Evolutionary conservation across 108 stramenopile genomes (phyloP), one percentile per base, ranked within the genome.

Genomic region (Cyclotella choctawhatcheeana): DNA sequence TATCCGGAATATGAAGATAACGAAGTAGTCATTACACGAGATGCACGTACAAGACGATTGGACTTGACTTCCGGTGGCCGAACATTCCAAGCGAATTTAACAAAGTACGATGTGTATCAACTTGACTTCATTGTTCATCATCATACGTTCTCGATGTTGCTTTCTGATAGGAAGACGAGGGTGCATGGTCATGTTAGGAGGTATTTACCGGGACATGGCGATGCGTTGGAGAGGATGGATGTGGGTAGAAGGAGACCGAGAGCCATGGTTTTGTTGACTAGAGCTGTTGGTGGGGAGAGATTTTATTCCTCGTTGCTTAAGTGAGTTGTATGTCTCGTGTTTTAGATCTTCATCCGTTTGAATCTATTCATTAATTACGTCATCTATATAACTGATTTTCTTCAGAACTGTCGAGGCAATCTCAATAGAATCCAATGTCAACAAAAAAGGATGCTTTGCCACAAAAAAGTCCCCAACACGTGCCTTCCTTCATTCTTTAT

Each of bases 101-200:
- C 89, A 54, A 78, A 82, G 14, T 83, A 88, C 54, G 87, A 88
- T 67, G 64, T 85, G 26, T 88, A 94, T 61, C 83, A 81, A 35
- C 81, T 85, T 69, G 85, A 89, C 35, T 79, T 84, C 56, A 50
- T 69, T 26, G 85, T 80, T 56, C 85, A 84, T 50, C 83, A 89
- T 60, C 91, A 90, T 52, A 87, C 90, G 0, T 92, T 94, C 54
- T 84, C 88, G 21, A 27, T 94, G 66, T 79, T 86, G 32, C 76
- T 94, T 31, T 56, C 76, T 18, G 71, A 73, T 44, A 88, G 89
- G 25, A 65, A 70, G 40, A 71, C 74, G 35, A 73, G 93, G 33
- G 68, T 90, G 27, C 87, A 94, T 73, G 88, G 91, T 5, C 90
- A 92, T 74, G 93, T 94, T 10, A 72, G 93, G 40, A 82, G 93